Evolutionary conservation across 768 basidiomycete species (phyloP), one percentile per base, ranked within the genome.

Genomic region (Panaeolus papilionaceus): DNA sequence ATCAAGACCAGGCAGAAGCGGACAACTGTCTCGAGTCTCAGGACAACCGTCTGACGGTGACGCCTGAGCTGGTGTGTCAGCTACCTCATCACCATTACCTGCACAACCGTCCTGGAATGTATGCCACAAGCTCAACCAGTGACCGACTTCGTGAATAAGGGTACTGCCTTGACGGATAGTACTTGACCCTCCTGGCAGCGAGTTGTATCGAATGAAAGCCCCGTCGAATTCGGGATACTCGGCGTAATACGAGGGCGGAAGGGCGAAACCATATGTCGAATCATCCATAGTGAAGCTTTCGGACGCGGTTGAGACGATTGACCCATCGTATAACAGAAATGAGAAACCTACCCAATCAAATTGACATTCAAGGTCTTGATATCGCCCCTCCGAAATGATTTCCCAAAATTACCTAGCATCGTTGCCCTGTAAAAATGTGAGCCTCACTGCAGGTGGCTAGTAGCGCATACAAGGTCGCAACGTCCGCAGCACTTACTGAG

Each of bases 121-220:
- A 71, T 81, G 80, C 70, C 74, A 79, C 12, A 81, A 71, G n/a
- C 79, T 77, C 18, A 78, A 40, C 80, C 79, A 80, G 68, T 80
- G 79, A 0, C 79, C 80, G 14, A 71, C 71, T 66, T 81, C 80
- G 69, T 81, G 80, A 3, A 73, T 75, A 14, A 78, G 62, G 3
- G 75, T 77, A 39, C 66, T 64, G n/a, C 76, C 77, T 81, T 77
- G 74, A 71, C 82, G 67, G 65, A 65, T 7, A 54, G 12, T n/a
- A 12, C 73, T 73, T 44, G 70, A 68, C 26, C 82, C 84, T 14
- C 79, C 73, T 0, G 76, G 77, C 2, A 78, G 63, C 4, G 72
- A 68, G 10, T 67, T 67, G 66, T 65, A 76, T 7, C 66, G 72
- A 42, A 79, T 66, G 26, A 73, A 78, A 63, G 80, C 75, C 14